Percentiles rank a stretch among this genome's conserved stretches.
phyloP scores from a whole-genome alignment of 495 filamentous ascomycete genomes.

The Neurospora africana region DNA sequence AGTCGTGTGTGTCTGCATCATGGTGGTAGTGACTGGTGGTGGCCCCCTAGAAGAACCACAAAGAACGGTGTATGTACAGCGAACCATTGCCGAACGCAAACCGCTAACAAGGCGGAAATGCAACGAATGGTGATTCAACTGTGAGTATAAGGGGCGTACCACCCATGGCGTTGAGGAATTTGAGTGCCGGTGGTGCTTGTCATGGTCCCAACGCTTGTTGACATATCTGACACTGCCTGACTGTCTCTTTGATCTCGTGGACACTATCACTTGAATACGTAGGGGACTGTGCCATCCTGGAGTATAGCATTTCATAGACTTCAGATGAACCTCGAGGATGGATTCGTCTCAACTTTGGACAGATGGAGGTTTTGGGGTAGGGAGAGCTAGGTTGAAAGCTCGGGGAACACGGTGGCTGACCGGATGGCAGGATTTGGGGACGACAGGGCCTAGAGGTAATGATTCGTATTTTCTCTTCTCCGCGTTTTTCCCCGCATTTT shows the following conservation, averaged over 20 bases:
- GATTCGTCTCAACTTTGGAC: background rate
- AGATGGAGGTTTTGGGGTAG: background rate
- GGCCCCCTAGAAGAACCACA: background rate
- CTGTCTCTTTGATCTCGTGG: background rate
- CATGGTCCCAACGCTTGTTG: background rate
- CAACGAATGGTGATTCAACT: background rate
- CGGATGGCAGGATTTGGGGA: background rate
- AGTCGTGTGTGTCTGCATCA: constrained; percentile 5
- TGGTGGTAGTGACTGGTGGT: constrained; percentile 10
- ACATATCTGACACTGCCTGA: background rate
- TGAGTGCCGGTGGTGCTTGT: background rate
- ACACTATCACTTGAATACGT: background rate
- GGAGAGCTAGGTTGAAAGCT: background rate
- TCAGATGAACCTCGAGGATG: background rate
- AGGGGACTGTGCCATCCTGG: background rate
- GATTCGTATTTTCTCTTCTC: background rate
- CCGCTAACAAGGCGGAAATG: background rate
- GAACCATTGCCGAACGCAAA: background rate
- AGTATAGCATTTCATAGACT: background rate
- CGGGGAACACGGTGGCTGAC: background rate
- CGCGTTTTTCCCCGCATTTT: background rate
- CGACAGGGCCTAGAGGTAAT: background rate
- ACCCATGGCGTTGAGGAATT: background rate
- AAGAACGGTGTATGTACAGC: background rate
- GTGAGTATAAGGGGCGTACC: background rate